Percentiles rank a stretch among this genome's conserved stretches.
Conservation (phyloP, 2,329 filamentous ascomycete genomes). For the Teratosphaeria zuluensis region DNA sequence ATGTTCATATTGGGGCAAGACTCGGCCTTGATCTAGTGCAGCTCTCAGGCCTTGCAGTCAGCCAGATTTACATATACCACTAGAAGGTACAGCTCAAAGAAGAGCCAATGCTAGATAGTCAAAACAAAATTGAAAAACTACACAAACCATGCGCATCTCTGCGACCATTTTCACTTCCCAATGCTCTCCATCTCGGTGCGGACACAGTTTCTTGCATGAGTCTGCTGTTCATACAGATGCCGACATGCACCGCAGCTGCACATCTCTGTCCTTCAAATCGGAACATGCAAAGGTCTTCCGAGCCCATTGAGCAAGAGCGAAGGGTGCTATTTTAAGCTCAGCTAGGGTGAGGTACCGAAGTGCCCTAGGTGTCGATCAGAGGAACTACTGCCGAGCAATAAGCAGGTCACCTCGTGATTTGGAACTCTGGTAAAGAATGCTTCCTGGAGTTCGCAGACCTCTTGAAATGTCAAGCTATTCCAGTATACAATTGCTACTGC, state of each 20-base stretch:
- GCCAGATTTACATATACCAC: not conserved
- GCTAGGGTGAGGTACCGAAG: not conserved
- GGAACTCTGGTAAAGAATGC: not conserved
- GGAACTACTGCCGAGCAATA: not conserved
- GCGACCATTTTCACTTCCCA: not conserved
- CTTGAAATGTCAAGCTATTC: not conserved
- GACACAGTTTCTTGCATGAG: not conserved
- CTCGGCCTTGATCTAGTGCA: constrained; percentile 24
- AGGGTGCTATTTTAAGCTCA: not conserved
- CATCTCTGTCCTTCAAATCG: not conserved
- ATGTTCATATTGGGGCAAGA: constrained; percentile 3
- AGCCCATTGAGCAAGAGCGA: not conserved
- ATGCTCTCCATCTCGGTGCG: not conserved
- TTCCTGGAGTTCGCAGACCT: not conserved
- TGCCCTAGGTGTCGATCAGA: too few relatives aligned
- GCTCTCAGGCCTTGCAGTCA: constrained; percentile 16
- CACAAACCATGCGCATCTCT: not conserved
- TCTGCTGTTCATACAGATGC: not conserved
- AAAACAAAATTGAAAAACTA: not conserved
- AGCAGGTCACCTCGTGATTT: not conserved
- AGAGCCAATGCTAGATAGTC: not conserved
- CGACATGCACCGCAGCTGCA: too few relatives aligned
- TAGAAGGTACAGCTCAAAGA: not conserved
- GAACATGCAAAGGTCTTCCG: not conserved
- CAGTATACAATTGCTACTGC: not conserved